Conservation (phyloP, 345 rosid species). For the Limnanthes douglasii region DNA sequence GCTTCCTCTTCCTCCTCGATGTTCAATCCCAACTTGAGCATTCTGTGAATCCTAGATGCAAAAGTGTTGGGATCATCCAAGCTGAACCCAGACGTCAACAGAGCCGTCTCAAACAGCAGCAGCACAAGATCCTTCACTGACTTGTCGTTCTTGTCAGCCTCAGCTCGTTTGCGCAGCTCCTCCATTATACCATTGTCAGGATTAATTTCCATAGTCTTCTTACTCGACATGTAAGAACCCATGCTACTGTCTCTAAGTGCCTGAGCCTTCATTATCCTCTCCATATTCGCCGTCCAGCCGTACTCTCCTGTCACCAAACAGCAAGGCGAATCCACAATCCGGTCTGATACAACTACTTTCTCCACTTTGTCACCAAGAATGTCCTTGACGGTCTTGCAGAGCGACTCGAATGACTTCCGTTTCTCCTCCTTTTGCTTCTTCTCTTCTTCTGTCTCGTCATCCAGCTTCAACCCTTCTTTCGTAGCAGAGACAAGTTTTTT, state of each 20-base stretch:
- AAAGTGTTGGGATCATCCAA: slow-evolving; percentile 84
- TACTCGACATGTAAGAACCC: slow-evolving; percentile 87
- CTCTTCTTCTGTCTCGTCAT: slow-evolving; percentile 76
- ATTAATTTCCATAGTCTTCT: slow-evolving; percentile 85
- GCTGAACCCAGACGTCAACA: slow-evolving; percentile 74
- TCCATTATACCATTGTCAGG: slow-evolving; percentile 89
- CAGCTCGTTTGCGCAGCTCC: slow-evolving; percentile 71
- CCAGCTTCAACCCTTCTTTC: slow-evolving; percentile 65
- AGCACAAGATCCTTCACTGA: slow-evolving; percentile 74
- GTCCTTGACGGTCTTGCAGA: slow-evolving; percentile 78
- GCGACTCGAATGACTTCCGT: slow-evolving; percentile 46
- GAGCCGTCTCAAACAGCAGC: slow-evolving; percentile 66
- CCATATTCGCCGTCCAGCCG: slow-evolving; percentile 92
- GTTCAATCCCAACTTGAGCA: slow-evolving; percentile 80
- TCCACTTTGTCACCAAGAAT: slow-evolving; percentile 71
- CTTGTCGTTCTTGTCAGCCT: slow-evolving; percentile 70
- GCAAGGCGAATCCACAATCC: slow-evolving; percentile 82
- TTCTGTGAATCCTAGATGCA: slow-evolving; percentile 68
- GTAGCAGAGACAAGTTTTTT: slow-evolving; percentile 84
- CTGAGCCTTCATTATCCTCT: slow-evolving; percentile 86
- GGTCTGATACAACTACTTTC: slow-evolving; percentile 66
- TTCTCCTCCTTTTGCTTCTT: slow-evolving; percentile 67
- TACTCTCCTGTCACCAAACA: slow-evolving; percentile 84
- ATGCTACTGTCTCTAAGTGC: slow-evolving; percentile 81
- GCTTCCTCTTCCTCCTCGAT: slow-evolving; percentile 50